Percentiles rank a stretch among this genome's conserved stretches.
These are phyloP conservation scores for Clavispora phyllophila DNA, from an alignment of 805 yeast genomes.

Conservation along the genomic window DNA sequence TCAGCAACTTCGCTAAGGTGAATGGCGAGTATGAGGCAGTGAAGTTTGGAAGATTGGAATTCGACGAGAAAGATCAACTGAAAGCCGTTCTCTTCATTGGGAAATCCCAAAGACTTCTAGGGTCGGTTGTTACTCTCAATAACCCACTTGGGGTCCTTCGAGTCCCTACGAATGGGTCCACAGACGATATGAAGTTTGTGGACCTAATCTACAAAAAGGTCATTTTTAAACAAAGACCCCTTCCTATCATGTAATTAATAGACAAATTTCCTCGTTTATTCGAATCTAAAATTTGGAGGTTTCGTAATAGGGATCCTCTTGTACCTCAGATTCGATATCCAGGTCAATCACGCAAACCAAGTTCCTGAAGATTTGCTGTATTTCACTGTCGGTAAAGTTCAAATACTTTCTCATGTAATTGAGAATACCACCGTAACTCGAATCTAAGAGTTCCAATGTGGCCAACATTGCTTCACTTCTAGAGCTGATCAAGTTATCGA, in stretches of 20 bases:
- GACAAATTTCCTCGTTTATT: background rate
- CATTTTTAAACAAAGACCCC: conserved; percentile 62
- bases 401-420: conserved; percentile 42
- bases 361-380: conserved; percentile 21
- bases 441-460: conserved; percentile 49
- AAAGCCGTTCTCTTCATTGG: conserved; percentile 61
- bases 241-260: conserved; percentile 65
- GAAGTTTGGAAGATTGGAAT: conserved; percentile 44
- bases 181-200: conserved; percentile 41
- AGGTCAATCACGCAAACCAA: conserved; percentile 2
- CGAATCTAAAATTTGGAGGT: background rate
- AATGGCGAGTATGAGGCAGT: conserved; percentile 42
- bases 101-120: conserved; percentile 64
- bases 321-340: background rate
- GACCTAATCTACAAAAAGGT: conserved; percentile 58
- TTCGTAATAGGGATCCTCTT: background rate
- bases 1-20: conserved; percentile 28
- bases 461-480: conserved; percentile 67
- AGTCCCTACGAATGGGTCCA: conserved; percentile 28
- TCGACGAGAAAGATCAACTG: conserved; percentile 33
- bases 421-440: conserved; percentile 51
- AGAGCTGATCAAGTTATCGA: conserved; percentile 56
- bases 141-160: conserved; percentile 63
- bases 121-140: conserved; percentile 51
- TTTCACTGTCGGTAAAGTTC: conserved; percentile 42